These are phyloP conservation scores for Beauveria rudraprayagi DNA, from an alignment of 2,329 filamentous ascomycete species.

Conservation along the genomic window DNA sequence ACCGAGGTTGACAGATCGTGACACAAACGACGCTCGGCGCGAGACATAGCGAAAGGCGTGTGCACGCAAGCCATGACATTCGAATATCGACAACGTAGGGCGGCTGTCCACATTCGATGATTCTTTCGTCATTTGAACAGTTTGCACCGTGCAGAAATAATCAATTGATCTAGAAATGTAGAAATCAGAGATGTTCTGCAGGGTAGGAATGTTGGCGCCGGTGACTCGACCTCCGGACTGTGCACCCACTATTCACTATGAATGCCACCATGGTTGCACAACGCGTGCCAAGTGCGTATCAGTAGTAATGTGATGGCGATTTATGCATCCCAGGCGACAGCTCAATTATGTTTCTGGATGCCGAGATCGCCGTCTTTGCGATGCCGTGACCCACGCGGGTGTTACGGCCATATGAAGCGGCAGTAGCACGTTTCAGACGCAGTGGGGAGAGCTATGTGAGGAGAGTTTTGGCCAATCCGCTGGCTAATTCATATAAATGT, in stretches of 20 bases:
- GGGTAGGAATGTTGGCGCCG: background rate
- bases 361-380: background rate
- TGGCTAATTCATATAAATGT: background rate
- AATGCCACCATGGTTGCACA: background rate
- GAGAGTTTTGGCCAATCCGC: too few species aligned
- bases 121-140: too few species aligned
- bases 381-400: background rate
- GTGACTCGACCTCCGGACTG: background rate
- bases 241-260: background rate
- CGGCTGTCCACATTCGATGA: too few species aligned
- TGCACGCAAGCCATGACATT: too few species aligned
- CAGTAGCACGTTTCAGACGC: slow-evolving; percentile 6
- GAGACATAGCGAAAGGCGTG: too few species aligned
- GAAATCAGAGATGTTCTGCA: background rate
- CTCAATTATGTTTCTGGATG: background rate
- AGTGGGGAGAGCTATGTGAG: too few species aligned
- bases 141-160: too few species aligned
- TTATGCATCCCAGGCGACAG: background rate
- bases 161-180: too few species aligned
- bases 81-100: too few species aligned
- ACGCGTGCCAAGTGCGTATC: background rate
- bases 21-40: too few species aligned
- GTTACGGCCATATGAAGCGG: background rate
- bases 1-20: background rate
- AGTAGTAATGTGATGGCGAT: background rate